Base-by-base conservation (phyloP, 805 yeast genomes). In the Candida oleophila region DNA sequence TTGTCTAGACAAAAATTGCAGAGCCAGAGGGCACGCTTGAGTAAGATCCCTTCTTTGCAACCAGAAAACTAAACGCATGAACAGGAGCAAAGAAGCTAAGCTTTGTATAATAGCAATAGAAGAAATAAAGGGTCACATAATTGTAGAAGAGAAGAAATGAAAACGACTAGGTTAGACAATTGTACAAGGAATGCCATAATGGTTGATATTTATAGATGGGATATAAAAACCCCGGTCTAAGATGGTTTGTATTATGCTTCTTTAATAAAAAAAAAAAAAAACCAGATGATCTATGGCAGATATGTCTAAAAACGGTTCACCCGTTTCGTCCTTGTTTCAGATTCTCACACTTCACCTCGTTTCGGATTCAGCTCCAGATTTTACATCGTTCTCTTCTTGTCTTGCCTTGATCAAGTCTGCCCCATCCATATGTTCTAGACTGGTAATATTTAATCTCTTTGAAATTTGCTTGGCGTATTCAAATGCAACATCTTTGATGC, bases 391-490 rank as follows among this genome's bases (percentile, higher is more conserved):
- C 18, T 11, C 4, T 5, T 9, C 37, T n/a, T 34, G 37, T 14
- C 7, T 25, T 11, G 30, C 5, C 30, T 25, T 25, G 39, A 20
- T 20, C 39, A 36, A 36, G 22, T 36, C 69, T 8, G 57, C 62
- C 2, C 72, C 72, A 38, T 53, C 52, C 65, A 68, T 59, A 42
- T 67, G 71, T 48, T 70, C 74, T 3, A 71, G 66, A 2, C 60
- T 57, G 5, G 48, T 49, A 21, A 73, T 64, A 44, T 59, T 60
- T 45, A 73, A 58, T 22, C 59, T 44, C 36, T 58, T 58, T 12
- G 75, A 74, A 25, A 72, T 50, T 49, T 72, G 73, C 40, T 61
- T 62, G 4, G 73, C 73, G 43, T 60, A 70, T 49, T 59, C 53
- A 22, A 55, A 53, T 1, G 68, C 76, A 4, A 62, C 66, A 3